Percentiles rank a stretch among this genome's conserved stretches.
Conservation (phyloP, 2,329 filamentous ascomycete species). For the Orbilia javanica region DNA sequence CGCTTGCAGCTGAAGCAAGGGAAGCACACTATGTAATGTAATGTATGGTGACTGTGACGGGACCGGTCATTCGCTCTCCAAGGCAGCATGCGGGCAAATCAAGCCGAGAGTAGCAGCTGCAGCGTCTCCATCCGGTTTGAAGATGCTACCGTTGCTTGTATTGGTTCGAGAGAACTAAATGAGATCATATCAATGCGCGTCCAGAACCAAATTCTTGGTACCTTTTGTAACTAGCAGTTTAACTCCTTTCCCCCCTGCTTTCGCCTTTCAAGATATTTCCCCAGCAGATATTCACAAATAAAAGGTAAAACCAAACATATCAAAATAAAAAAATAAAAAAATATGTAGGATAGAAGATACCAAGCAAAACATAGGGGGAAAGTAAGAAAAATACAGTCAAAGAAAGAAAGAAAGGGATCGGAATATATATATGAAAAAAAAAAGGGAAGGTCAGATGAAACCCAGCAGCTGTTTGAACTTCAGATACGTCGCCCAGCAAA, state of each 20-base stretch:
- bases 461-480: conserved; percentile 49
- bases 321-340: background rate
- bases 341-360: background rate
- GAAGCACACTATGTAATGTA: conserved; percentile 1
- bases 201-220: background rate
- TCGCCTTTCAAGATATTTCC: background rate
- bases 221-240: background rate
- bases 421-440: background rate
- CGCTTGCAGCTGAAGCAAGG: conserved; percentile 44
- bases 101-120: conserved; percentile 22
- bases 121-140: conserved; percentile 13
- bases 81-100: conserved; percentile 19
- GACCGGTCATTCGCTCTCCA: conserved; percentile 13
- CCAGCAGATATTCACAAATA: background rate
- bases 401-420: background rate
- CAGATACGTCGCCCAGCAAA: conserved; percentile 54
- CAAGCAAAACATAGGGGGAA: background rate
- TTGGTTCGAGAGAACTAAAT: background rate
- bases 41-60: conserved; percentile 22
- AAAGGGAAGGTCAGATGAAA: conserved; percentile 24
- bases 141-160: conserved; percentile 27
- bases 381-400: background rate
- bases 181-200: conserved; percentile 7
- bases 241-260: conserved; percentile 8
- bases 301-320: background rate